Evolutionary conservation across 2,329 filamentous ascomycete genomes (phyloP), one percentile per base, ranked within the genome.

Genomic region (Nigrospora osmanthi): DNA sequence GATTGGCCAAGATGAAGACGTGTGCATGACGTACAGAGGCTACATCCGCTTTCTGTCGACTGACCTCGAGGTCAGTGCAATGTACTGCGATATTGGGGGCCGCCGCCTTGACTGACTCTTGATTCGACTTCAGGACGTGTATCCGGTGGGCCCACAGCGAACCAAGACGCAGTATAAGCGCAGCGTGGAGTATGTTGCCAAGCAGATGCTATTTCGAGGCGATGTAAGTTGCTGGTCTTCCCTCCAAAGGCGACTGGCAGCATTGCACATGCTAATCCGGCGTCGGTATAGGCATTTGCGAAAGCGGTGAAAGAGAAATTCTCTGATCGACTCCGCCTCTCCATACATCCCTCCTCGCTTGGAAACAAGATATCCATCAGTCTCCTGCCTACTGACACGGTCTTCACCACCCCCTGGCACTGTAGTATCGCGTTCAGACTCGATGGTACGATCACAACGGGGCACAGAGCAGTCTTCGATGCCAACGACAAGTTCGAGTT

Each of bases 341-440:
- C 73, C 0, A 80, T 80, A 6, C 76, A 80, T 46, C 64, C 66
- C 2, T 79, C 75, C 0, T 68, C 64, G 0, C 68, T 68, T 1
- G 62, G 65, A 2, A 60, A 55, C 11, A 80, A 80, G 49, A 54
- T 80, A 1, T 72, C 75, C 4, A 65, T 79, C 46, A 67, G 62
- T 39, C 57, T 73, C 0, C 53, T 79, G 2, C 69, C 71, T 1
- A 73, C 69, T 0, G 61, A 62, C 1, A 65, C 61, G 11, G 53
- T 57, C 1, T 75, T 67, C 49, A 76, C 71, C 0, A 78, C 75
- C 0, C 75, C 76, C 0, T 79, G 75, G 75, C 75, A 78, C 47
- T 74, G 65, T 50, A 65, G 61, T 35, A 65, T 74, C 4, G 71
- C 65, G 1, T 64, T 67, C 39, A 56, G 56, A 11, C 39, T 72